Conservation (phyloP, 305 asterid species). For the Fraxinus greggii region DNA sequence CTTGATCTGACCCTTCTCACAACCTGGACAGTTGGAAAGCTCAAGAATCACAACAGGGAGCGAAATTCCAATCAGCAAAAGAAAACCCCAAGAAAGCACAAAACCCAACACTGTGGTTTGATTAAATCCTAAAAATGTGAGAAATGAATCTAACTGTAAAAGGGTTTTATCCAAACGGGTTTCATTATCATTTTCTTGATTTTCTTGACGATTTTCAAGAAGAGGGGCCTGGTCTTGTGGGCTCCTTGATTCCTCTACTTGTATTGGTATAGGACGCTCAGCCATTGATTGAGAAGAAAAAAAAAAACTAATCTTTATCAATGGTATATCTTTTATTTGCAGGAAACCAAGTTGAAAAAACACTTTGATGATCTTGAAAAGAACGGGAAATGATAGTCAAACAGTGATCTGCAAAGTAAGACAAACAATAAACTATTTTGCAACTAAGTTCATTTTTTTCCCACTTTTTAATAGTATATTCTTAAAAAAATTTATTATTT, state of each 20-base stretch:
- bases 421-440: too few relatives aligned
- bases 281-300: slow-evolving; percentile 32
- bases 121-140: slow-evolving; percentile 56
- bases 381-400: slow-evolving; percentile 15
- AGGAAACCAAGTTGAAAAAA: background rate
- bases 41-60: slow-evolving; percentile 57
- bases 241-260: slow-evolving; percentile 37
- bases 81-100: slow-evolving; percentile 50
- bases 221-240: background rate
- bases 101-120: slow-evolving; percentile 50
- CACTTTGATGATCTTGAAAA: slow-evolving; percentile 19
- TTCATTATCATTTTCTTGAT: slow-evolving; percentile 35
- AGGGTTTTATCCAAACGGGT: slow-evolving; percentile 61
- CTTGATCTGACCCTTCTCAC: slow-evolving; percentile 70
- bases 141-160: slow-evolving; percentile 42
- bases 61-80: slow-evolving; percentile 50
- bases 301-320: background rate
- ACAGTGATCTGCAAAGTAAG: slow-evolving; percentile 10
- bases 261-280: slow-evolving; percentile 35
- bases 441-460: too few relatives aligned
- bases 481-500: too few relatives aligned
- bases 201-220: slow-evolving; percentile 22
- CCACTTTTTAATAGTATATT: too few relatives aligned
- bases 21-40: slow-evolving; percentile 58
- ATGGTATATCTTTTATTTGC: background rate